phyloP scores from a whole-genome alignment of 2,329 filamentous ascomycete genomes.

The Mariannaea sp. region DNA sequence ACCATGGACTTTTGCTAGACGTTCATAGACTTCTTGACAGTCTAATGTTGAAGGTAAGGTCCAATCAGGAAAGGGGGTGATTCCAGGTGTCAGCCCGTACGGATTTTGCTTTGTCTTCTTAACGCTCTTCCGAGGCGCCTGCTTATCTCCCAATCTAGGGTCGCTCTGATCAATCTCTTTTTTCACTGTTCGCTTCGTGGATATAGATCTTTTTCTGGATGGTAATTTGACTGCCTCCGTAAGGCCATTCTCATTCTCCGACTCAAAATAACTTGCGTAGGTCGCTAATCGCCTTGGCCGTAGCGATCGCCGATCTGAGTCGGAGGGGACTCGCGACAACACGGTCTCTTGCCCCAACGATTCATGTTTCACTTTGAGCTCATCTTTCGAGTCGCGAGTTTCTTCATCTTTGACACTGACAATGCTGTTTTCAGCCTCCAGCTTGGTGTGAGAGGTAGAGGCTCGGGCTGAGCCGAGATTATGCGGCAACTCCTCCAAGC shows the following conservation, averaged over 20 bases:
- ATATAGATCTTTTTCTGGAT: neutral
- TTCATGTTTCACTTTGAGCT: neutral
- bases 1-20: constrained; percentile 33
- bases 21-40: constrained; percentile 32
- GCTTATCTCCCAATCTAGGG: constrained; percentile 3
- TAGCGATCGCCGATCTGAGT: neutral
- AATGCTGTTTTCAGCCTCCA: neutral
- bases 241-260: constrained; percentile 23
- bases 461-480: constrained; percentile 11
- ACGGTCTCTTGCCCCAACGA: neutral
- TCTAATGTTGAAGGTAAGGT: constrained; percentile 27
- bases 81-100: constrained; percentile 36
- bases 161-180: constrained; percentile 22
- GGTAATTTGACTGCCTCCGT: neutral
- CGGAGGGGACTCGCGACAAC: neutral
- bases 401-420: neutral
- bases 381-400: neutral
- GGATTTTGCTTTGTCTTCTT: constrained; percentile 36
- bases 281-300: constrained; percentile 10
- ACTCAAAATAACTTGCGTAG: constrained; percentile 26
- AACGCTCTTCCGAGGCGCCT: constrained; percentile 22
- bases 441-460: neutral
- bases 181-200: constrained; percentile 21
- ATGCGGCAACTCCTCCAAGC: constrained; percentile 9
- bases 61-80: constrained; percentile 37